phyloP scores from a whole-genome alignment of 306 rosid species.

The Calophaca sinica region DNA sequence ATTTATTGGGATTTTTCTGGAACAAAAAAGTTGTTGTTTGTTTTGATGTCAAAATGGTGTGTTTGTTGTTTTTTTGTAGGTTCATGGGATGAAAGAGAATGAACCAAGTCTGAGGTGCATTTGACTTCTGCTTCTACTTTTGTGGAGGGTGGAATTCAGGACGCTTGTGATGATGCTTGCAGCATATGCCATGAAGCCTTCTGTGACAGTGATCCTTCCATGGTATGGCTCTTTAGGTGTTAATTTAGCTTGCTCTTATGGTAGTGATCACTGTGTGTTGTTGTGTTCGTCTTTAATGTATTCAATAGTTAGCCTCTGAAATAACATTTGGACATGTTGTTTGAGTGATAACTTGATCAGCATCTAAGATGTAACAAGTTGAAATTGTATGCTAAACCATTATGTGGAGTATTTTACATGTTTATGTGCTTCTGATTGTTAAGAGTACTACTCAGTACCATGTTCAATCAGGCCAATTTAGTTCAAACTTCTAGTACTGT shows the following conservation, averaged over 20 bases:
- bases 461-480: slow-evolving; percentile 18
- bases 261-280: slow-evolving; percentile 22
- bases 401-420: background rate
- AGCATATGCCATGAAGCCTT: slow-evolving; percentile 94
- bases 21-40: background rate
- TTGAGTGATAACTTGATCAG: slow-evolving; percentile 13
- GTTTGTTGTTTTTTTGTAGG: slow-evolving; percentile 48
- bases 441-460: background rate
- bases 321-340: slow-evolving; percentile 2
- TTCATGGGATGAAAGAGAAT: slow-evolving; percentile 63
- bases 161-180: slow-evolving; percentile 94
- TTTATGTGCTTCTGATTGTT: slow-evolving; percentile 20
- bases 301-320: background rate
- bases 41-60: background rate
- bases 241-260: slow-evolving; percentile 6
- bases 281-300: slow-evolving; percentile 2
- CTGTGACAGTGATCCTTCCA: slow-evolving; percentile 87
- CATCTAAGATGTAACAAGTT: slow-evolving; percentile 14
- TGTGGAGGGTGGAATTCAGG: slow-evolving; percentile 98
- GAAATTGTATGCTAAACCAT: background rate
- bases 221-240: slow-evolving; percentile 53
- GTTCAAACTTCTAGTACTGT: slow-evolving; percentile 11
- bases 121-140: slow-evolving; percentile 94
- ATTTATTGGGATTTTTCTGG: background rate
- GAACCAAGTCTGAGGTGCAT: slow-evolving; percentile 65